Evolutionary conservation across 768 basidiomycete species (phyloP).

Genomic region (Collybia mongolica): DNA sequence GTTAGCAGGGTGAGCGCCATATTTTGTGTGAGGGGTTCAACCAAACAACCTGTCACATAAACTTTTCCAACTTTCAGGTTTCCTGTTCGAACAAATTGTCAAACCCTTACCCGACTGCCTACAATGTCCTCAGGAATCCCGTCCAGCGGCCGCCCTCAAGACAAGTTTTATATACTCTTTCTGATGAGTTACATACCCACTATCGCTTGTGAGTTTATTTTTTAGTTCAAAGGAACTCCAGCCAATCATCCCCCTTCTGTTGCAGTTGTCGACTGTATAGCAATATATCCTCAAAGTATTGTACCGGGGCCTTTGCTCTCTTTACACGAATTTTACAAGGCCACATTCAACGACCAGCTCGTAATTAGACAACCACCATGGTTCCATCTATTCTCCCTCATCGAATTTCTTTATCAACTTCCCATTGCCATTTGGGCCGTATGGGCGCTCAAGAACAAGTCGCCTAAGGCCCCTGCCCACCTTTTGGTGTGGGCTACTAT

Average conservation of each 20-base stretch:
- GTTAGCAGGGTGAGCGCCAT: no score
- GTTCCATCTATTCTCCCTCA: conserved; percentile 20
- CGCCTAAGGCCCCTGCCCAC: conserved; percentile 15
- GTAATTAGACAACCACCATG: conserved; percentile 17
- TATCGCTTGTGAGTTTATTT: conserved; percentile 11
- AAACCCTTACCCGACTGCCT: not conserved
- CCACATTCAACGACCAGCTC: conserved; percentile 20
- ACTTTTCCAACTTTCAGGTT: no score
- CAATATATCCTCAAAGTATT: conserved; percentile 15
- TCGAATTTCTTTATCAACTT: conserved; percentile 18
- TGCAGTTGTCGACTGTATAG: conserved; percentile 18
- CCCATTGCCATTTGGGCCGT: conserved; percentile 18
- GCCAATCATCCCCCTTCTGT: no score
- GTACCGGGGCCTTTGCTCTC: conserved; percentile 15
- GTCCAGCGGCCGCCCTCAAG: conserved; percentile 10
- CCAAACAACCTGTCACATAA: no score
- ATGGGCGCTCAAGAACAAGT: conserved; percentile 17
- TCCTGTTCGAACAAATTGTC: no score
- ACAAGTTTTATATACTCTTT: conserved; percentile 16
- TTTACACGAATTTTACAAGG: conserved; percentile 16
- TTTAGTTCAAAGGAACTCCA: no score
- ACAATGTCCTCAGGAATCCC: conserved; percentile 11
- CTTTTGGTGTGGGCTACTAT: conserved; percentile 18
- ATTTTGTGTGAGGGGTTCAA: no score
- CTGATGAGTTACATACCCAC: conserved; percentile 15